Base-by-base conservation (phyloP, 2,329 filamentous ascomycete species). In the Coniochaeta sp. region DNA sequence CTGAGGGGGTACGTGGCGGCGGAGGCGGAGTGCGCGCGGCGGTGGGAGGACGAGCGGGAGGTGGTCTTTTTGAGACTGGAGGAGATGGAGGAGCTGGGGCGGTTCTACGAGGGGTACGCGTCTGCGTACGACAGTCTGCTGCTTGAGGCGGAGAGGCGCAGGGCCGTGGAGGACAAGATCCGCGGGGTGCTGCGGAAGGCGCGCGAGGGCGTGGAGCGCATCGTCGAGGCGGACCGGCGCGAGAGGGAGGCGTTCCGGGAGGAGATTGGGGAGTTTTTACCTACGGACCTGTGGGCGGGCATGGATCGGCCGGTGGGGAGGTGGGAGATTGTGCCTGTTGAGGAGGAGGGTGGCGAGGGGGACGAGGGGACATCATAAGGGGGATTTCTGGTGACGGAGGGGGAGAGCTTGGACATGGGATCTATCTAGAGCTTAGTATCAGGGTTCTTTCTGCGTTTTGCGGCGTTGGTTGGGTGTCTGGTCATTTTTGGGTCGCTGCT, bases 81-180 rank as follows among this genome's bases (percentile, higher is more conserved):
- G 10, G 91, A 96, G 68, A 88, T 98, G 73, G 86, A 89, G 58
- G 84, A 85, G 24, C 83, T 97, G 67, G 82, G 86, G 12, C 79
- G 84, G n/a, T 91, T 97, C 67, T 98, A 97, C 73, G 89, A 93
- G 62, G 87, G 89, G 19, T 99, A 98, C 68, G 81, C 90, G 22
- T 83, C 86, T 58, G 91, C 92, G 0, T 98, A 99, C 69, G 89
- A 91, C 65, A 87, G 88, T 22, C 78, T 99, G 14, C 82, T 97
- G 26, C 81, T 96, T 1, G 95, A 99, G 72, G 88, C 92, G 6
- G 88, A 89, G 58, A 81, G 95, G 26, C 83, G 95, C 10, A 85
- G 85, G 62, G 78, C 82, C 16, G 85, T 90, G 38, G 89, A 95
- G 67, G 85, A 88, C 34, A 87, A 89, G 63, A 88, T 96, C 58